Evolutionary conservation across 768 basidiomycete species (phyloP).

Genomic region (Wakefieldia striispora): DNA sequence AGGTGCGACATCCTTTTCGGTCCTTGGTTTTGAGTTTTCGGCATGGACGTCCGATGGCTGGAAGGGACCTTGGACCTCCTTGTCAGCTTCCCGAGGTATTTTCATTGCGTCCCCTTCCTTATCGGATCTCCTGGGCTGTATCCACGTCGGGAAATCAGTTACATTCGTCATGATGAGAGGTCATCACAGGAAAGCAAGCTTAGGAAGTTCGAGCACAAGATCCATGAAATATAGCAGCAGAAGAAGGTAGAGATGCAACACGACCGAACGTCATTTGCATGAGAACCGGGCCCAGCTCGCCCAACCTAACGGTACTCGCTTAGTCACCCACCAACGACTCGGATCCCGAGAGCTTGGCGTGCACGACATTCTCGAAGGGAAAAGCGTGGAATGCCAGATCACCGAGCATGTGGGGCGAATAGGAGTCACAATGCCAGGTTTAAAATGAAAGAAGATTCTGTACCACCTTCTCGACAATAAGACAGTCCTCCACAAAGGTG

Average conservation of each 20-base stretch:
- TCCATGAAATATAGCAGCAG: background rate
- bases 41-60: background rate
- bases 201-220: background rate
- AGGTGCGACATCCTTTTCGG: background rate
- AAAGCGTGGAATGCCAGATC: background rate
- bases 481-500: background rate
- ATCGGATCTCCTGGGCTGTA: conserved; percentile 3
- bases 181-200: background rate
- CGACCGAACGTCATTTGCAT: background rate
- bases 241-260: background rate
- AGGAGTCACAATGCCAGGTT: background rate
- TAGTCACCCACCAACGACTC: background rate
- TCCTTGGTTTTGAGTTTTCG: background rate
- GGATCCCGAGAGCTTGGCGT: background rate
- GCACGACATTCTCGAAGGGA: background rate
- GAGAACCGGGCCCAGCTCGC: background rate
- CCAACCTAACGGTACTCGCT: background rate
- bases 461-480: background rate
- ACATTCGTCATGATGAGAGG: background rate
- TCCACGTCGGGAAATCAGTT: conserved; percentile 5
- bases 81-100: background rate
- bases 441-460: background rate
- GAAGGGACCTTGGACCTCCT: background rate
- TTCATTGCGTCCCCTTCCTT: background rate
- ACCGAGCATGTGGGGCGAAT: background rate